Conservation (phyloP, 1,139 yeast species). For the Debaryomyces udenii region DNA sequence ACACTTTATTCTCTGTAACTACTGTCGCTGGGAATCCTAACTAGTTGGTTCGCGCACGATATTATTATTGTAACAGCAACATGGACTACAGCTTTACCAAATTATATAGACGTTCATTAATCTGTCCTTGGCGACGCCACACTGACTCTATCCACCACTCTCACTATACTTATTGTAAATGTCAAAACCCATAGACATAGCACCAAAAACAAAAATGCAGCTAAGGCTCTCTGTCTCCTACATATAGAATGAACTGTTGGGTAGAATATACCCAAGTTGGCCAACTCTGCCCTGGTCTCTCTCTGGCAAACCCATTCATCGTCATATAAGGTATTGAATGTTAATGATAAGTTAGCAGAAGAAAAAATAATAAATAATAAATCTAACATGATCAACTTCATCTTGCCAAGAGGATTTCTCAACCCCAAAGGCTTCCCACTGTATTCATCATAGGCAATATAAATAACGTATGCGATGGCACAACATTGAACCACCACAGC, state of each 20-base stretch:
- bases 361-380: constrained; percentile 86
- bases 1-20: neutral
- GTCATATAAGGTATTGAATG: constrained; percentile 83
- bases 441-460: constrained; percentile 89
- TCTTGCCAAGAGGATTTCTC: constrained; percentile 79
- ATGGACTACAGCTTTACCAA: neutral
- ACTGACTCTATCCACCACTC: constrained; percentile 76
- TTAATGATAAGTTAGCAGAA: constrained; percentile 84
- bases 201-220: constrained; percentile 75
- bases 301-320: constrained; percentile 75
- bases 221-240: constrained; percentile 75
- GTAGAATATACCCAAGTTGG: constrained; percentile 25
- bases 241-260: constrained; percentile 58
- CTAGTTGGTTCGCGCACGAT: neutral
- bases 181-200: constrained; percentile 83
- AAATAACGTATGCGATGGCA: constrained; percentile 75
- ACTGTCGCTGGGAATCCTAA: neutral
- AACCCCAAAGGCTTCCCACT: constrained; percentile 89
- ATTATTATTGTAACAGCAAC: neutral
- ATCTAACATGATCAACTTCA: constrained; percentile 77
- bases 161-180: constrained; percentile 76
- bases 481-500: constrained; percentile 82
- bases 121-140: constrained; percentile 18
- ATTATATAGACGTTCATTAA: constrained; percentile 6
- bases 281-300: constrained; percentile 25